These are phyloP conservation scores for Ascoidea asiatica DNA, from an alignment of 805 yeast genomes.

Conservation along the genomic window DNA sequence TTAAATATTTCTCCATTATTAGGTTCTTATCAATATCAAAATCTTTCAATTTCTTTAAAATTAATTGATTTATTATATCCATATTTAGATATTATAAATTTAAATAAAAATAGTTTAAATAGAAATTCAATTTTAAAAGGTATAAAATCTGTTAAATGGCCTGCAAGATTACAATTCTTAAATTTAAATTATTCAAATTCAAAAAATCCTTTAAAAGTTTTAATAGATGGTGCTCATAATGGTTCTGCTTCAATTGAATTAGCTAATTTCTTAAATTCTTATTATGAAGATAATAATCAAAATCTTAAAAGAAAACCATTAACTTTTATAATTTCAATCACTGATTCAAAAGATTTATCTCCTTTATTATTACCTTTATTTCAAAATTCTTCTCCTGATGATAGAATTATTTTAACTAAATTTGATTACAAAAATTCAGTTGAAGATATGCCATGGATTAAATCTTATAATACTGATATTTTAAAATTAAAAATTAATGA, in stretches of 20 bases:
- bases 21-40: constrained; percentile 63
- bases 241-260: constrained; percentile 72
- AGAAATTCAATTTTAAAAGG: constrained; percentile 32
- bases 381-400: constrained; percentile 20
- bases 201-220: constrained; percentile 17
- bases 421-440: constrained; percentile 41
- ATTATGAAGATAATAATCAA: constrained; percentile 10
- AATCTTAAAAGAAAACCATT: constrained; percentile 10
- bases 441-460: constrained; percentile 92
- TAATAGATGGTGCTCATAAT: constrained; percentile 93
- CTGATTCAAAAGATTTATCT: constrained; percentile 53
- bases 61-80: constrained; percentile 28
- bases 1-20: constrained; percentile 37
- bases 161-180: constrained; percentile 65
- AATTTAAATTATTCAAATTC: constrained; percentile 16
- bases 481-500: constrained; percentile 15
- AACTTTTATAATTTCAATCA: constrained; percentile 59
- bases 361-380: constrained; percentile 39
- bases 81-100: constrained; percentile 11
- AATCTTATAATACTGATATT: constrained; percentile 25
- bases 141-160: constrained; percentile 52
- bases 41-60: constrained; percentile 53
- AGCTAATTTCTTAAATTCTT: constrained; percentile 31
- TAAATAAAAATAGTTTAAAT: constrained; percentile 17
- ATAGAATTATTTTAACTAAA: constrained; percentile 44